phyloP scores from a whole-genome alignment of 169 alveolate genomes.

The Eimeria nieschulzi region DNA sequence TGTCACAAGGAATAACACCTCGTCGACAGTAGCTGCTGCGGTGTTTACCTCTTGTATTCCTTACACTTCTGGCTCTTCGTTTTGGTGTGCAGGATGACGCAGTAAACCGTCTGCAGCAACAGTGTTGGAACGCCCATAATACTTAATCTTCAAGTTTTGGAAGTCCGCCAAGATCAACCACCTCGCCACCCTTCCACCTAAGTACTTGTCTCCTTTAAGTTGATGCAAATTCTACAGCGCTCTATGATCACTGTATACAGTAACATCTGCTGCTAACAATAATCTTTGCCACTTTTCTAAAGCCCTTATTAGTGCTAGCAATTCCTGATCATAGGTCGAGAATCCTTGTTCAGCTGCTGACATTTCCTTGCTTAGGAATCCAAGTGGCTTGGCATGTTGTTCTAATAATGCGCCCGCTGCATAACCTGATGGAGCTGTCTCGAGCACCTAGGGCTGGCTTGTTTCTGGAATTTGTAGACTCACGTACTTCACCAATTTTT shows the following conservation, averaged over 20 bases:
- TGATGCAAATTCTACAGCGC: background rate
- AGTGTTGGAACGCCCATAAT: no score
- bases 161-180: no score
- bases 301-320: background rate
- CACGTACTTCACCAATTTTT: background rate
- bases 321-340: conserved; percentile 11
- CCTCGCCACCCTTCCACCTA: no score
- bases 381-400: background rate
- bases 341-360: background rate
- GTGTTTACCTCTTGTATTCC: no score
- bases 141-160: no score
- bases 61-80: no score
- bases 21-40: no score
- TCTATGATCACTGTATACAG: background rate
- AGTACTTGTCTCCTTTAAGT: no score
- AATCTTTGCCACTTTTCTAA: background rate
- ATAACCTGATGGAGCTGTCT: background rate
- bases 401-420: background rate
- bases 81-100: no score
- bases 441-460: background rate
- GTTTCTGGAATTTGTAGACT: background rate
- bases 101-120: no score
- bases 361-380: background rate
- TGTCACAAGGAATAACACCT: no score
- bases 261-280: background rate